Base-by-base conservation (phyloP, 371 early-diverging fungal species). In the Apophysomyces elegans region DNA sequence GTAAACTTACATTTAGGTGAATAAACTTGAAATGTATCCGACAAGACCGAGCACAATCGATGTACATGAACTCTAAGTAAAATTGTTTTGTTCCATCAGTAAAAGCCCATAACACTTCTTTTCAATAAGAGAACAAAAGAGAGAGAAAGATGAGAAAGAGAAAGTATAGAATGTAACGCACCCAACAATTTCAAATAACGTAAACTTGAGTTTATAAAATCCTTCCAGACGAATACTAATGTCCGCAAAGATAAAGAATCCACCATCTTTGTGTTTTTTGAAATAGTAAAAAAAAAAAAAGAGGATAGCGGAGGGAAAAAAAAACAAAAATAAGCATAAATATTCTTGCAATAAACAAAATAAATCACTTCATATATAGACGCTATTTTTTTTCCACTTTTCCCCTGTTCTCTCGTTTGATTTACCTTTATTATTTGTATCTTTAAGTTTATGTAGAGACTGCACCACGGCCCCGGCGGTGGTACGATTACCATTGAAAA, bases 201-300 rank as follows among this genome's bases (percentile, higher is more conserved):
- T 90, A 70, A 98, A 95, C 70, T 93, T 94, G 26, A 98, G 83
- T 26, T 92, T 84, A 71, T 92, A 97, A 14, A 78, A 71, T 7
- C 98, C 98, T 71, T 97, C 97, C 71, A 92, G 85, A 21, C 97
- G 84, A 13, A 96, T 93, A 21, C 93, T 93, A 45, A 98, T 82
- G 66, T 98, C 99, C 9, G 95, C 92, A 77, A 97, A 98, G 39
- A 97, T 91, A 80, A 96, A 97, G 74, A 95, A 97, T 9, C 92
- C 96, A n/a, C 95, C 97, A 44, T 95, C 94, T 80, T 26, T 26
- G 26, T 1, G 26, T 26, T 26, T 26, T 26, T 26, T 26, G 26
- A 26, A 26, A 26, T 26, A 26, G 26, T 2, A 26, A 26, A 26
- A 26, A 26, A 26, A 26, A 26, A 26, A 2, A 26, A 2, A n/a